These are phyloP conservation scores for Fusarium fujikuroi DNA, from an alignment of 2,329 filamentous ascomycete genomes.

Conservation along the genomic window DNA sequence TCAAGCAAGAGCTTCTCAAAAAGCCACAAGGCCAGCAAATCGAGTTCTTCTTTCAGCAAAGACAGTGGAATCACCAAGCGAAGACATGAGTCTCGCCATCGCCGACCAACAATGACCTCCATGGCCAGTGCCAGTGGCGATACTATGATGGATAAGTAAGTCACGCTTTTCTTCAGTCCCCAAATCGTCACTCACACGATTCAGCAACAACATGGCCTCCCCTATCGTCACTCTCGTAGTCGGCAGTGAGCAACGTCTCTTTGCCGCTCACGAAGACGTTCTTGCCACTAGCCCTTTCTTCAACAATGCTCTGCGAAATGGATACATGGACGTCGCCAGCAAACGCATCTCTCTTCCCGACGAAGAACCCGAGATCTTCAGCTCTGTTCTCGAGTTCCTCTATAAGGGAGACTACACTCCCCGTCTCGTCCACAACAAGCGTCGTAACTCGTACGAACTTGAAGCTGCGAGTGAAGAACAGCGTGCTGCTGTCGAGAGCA, in stretches of 20 bases:
- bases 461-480: slow-evolving; percentile 67
- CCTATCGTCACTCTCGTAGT: slow-evolving; percentile 83
- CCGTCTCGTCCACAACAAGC: slow-evolving; percentile 83
- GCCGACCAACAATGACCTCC: slow-evolving; percentile 61
- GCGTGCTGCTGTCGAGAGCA: slow-evolving; percentile 65
- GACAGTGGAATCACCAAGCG: slow-evolving; percentile 65
- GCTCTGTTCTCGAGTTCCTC: slow-evolving; percentile 87
- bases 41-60: slow-evolving; percentile 66
- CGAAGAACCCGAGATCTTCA: slow-evolving; percentile 91
- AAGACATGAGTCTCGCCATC: slow-evolving; percentile 61
- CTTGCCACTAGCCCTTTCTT: slow-evolving; percentile 85
- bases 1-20: slow-evolving; percentile 65
- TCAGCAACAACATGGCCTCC: slow-evolving; percentile 68
- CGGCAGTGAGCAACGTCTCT: slow-evolving; percentile 84
- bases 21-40: slow-evolving; percentile 60
- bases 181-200: slow-evolving; percentile 4
- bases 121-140: slow-evolving; percentile 52
- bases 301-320: slow-evolving; percentile 50
- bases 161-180: not conserved
- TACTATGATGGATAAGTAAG: slow-evolving; percentile 58
- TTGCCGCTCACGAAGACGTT: slow-evolving; percentile 90
- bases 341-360: slow-evolving; percentile 84
- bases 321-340: slow-evolving; percentile 49
- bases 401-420: slow-evolving; percentile 96
- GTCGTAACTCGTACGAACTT: slow-evolving; percentile 82